phyloP scores from a whole-genome alignment of 306 rosid species.

The Casuarina glauca region DNA sequence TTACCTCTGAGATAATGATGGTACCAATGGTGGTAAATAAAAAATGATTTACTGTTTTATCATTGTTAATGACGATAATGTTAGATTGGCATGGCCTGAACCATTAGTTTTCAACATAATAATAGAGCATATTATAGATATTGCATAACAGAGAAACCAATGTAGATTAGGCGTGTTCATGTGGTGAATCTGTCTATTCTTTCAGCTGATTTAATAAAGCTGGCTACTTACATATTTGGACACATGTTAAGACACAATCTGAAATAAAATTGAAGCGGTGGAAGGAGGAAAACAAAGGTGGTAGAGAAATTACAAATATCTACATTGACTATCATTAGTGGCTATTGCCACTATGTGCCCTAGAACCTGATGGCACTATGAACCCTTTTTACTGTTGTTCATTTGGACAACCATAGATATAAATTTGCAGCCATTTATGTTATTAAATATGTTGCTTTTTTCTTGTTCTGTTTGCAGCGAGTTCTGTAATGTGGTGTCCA shows the following conservation, averaged over 20 bases:
- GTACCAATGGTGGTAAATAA: not conserved
- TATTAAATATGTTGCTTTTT: conserved; percentile 10
- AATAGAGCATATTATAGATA: not conserved
- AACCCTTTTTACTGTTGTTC: not conserved
- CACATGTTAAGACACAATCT: not conserved
- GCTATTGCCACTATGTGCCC: not conserved
- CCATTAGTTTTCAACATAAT: not conserved
- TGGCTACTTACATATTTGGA: not conserved
- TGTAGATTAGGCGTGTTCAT: not conserved
- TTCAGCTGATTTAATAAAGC: not conserved
- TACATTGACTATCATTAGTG: not conserved
- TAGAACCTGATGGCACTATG: not conserved
- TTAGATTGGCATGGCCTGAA: not conserved
- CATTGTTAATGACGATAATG: not conserved
- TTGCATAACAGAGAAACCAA: not conserved
- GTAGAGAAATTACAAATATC: not conserved
- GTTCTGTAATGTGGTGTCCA: conserved; percentile 75
- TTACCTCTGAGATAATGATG: not conserved
- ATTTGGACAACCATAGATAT: not conserved
- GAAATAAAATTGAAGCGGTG: not conserved
- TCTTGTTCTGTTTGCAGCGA: conserved; percentile 60
- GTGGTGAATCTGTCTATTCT: not conserved
- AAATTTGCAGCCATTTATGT: not conserved
- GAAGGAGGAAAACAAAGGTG: not conserved
- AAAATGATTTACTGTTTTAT: not conserved